Percentiles rank a stretch among this genome's conserved stretches.
Conservation (phyloP, 129 eudicot genomes). For the Tanacetum coccineum region DNA sequence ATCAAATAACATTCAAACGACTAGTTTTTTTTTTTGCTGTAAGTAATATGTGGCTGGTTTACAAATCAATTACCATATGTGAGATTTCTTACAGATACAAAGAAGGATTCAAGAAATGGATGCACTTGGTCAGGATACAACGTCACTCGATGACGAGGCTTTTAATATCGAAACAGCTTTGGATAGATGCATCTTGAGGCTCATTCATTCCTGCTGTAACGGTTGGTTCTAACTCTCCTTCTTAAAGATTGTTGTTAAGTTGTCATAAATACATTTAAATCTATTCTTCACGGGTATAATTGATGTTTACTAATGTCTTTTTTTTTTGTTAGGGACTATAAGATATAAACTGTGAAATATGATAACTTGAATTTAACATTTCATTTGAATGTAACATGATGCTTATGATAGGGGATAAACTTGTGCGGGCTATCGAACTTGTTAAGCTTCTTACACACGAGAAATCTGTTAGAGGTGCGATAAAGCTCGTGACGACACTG, state of each 20-base stretch:
- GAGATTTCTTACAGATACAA: conserved; percentile 53
- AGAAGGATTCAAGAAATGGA: conserved; percentile 60
- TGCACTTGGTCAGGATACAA: conserved; percentile 53
- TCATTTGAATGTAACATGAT: not conserved
- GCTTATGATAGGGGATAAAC: conserved; percentile 74
- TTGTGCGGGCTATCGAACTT: conserved; percentile 84
- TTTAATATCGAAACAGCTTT: conserved; percentile 72
- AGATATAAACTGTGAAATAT: too few relatives aligned
- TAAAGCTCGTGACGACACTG: conserved; percentile 86
- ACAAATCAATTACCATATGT: conserved; percentile 8
- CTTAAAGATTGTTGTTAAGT: not conserved
- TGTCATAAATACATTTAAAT: not conserved
- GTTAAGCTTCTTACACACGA: conserved; percentile 84
- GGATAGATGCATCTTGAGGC: conserved; percentile 97
- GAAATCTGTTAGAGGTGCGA: conserved; percentile 92
- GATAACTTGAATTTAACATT: not conserved
- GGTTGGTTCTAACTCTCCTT: conserved; percentile 40
- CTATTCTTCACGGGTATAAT: not conserved
- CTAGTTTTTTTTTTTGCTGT: not conserved
- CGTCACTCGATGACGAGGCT: conserved; percentile 79
- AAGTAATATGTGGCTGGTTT: not conserved
- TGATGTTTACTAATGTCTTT: not conserved
- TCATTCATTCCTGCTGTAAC: conserved; percentile 92
- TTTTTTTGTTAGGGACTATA: too few relatives aligned
- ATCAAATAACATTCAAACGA: too few relatives aligned